A percentile compares a stretch with the other conserved stretches of the same genome.
These are phyloP conservation scores for Zygotorulaspora danielsina DNA, from an alignment of 805 yeast genomes.

Conservation along the genomic window DNA sequence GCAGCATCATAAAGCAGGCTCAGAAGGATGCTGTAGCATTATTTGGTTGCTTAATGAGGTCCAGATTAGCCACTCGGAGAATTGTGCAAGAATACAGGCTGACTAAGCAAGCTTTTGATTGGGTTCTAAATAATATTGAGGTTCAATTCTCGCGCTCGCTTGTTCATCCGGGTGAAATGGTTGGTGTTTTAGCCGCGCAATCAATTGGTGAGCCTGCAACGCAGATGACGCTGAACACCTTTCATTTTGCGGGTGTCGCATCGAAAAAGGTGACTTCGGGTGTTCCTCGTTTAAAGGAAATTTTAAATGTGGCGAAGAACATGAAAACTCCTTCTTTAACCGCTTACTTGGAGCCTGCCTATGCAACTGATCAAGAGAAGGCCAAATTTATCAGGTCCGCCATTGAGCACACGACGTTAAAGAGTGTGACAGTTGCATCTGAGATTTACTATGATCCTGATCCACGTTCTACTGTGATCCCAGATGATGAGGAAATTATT, in stretches of 20 bases:
- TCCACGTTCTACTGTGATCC: constrained; percentile 93
- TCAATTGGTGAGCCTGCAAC: constrained; percentile 98
- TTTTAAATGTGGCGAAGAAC: constrained; percentile 95
- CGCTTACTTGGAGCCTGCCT: constrained; percentile 78
- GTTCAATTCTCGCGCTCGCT: constrained; percentile 86
- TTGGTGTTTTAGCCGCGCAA: constrained; percentile 95
- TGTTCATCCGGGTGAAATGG: constrained; percentile 98
- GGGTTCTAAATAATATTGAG: constrained; percentile 94
- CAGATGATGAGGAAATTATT: constrained; percentile 94
- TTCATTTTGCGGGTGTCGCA: constrained; percentile 98
- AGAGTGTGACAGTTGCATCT: constrained; percentile 94
- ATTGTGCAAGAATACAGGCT: constrained; percentile 86
- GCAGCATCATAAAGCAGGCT: constrained; percentile 71
- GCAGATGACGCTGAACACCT: constrained; percentile 94
- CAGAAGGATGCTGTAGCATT: constrained; percentile 87
- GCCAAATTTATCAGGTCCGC: constrained; percentile 96
- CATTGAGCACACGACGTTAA: constrained; percentile 91
- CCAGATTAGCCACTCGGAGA: constrained; percentile 86
- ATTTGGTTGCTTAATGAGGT: constrained; percentile 88
- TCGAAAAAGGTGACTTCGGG: constrained; percentile 94
- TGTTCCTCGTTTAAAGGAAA: constrained; percentile 97
- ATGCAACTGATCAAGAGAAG: constrained; percentile 82
- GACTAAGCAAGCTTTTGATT: constrained; percentile 81
- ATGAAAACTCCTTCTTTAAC: constrained; percentile 99
- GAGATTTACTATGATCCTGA: constrained; percentile 98